These are phyloP conservation scores for Rhizophagus sp. DNA, from an alignment of 192 early-diverging fungal genomes.

Conservation along the genomic window DNA sequence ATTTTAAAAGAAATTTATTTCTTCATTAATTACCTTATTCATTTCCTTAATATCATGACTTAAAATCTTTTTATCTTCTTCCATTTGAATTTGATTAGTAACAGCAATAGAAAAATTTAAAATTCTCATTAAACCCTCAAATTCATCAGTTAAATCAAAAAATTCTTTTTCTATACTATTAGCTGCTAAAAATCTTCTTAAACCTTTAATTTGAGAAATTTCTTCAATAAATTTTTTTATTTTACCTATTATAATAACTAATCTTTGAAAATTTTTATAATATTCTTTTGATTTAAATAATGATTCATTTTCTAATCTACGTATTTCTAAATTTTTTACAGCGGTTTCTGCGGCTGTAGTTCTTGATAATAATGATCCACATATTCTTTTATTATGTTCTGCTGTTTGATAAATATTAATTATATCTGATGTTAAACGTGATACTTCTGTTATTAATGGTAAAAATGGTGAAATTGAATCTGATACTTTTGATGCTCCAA, in stretches of 20 bases:
- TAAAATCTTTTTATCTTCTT: conserved; percentile 8
- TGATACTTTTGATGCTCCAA: background rate
- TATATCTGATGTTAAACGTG: background rate
- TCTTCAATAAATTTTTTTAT: conserved; percentile 27
- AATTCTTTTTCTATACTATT: conserved; percentile 21
- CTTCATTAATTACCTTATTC: background rate
- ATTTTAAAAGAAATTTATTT: too few species aligned
- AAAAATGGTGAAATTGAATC: conserved; percentile 22
- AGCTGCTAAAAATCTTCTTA: conserved; percentile 25
- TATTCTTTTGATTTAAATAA: conserved; percentile 25
- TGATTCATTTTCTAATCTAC: conserved; percentile 20
- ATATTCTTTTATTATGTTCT: conserved; percentile 29
- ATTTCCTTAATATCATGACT: conserved; percentile 19
- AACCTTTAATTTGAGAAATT: conserved; percentile 28
- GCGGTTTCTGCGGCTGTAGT: conserved; percentile 12
- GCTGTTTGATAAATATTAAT: conserved; percentile 26
- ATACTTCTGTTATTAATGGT: conserved; percentile 16
- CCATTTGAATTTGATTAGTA: conserved; percentile 12
- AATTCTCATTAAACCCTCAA: conserved; percentile 15
- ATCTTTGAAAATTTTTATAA: conserved; percentile 28
- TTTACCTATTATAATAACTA: background rate
- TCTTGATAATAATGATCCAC: conserved; percentile 16
- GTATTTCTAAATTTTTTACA: conserved; percentile 12
- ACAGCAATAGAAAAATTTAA: conserved; percentile 22
- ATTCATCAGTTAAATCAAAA: conserved; percentile 19